Conservation (phyloP, 164 flowering plant species). For the Tetrastigma voinierianum region DNA sequence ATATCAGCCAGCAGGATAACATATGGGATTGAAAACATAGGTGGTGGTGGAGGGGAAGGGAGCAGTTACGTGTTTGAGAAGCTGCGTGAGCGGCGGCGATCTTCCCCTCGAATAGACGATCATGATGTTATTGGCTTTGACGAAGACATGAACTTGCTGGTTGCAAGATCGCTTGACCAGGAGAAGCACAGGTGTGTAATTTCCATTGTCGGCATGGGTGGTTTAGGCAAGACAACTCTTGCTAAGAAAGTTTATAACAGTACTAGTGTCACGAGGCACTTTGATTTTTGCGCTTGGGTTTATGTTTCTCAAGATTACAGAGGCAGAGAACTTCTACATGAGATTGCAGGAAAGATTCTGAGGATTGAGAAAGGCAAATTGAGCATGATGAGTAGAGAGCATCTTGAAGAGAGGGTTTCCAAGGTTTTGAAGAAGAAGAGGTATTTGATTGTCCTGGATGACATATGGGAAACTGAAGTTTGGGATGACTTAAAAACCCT, state of each 20-base stretch:
- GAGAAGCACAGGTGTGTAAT: background rate
- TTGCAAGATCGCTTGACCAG: no score
- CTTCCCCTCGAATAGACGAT: no score
- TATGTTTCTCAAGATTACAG: slow-evolving; percentile 13
- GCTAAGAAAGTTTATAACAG: slow-evolving; percentile 1
- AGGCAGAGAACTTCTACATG: slow-evolving; percentile 1
- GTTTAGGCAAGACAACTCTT: slow-evolving; percentile 7
- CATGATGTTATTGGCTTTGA: no score
- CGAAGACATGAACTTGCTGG: no score
- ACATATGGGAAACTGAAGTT: slow-evolving; percentile 2
- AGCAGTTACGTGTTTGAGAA: no score
- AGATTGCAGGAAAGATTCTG: background rate
- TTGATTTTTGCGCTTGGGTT: slow-evolving; percentile 3
- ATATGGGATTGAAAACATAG: no score
- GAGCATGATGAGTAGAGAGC: background rate
- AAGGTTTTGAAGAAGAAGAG: background rate
- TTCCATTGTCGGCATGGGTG: slow-evolving; percentile 3
- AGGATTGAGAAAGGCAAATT: background rate
- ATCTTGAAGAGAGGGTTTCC: background rate
- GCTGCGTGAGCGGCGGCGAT: no score
- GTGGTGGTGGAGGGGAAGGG: no score
- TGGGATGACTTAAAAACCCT: background rate
- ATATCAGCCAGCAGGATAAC: no score
- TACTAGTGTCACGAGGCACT: background rate
- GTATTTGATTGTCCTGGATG: slow-evolving; percentile 7